Base-by-base conservation (phyloP, 495 filamentous ascomycete genomes). In the Cetradonia linearis region DNA sequence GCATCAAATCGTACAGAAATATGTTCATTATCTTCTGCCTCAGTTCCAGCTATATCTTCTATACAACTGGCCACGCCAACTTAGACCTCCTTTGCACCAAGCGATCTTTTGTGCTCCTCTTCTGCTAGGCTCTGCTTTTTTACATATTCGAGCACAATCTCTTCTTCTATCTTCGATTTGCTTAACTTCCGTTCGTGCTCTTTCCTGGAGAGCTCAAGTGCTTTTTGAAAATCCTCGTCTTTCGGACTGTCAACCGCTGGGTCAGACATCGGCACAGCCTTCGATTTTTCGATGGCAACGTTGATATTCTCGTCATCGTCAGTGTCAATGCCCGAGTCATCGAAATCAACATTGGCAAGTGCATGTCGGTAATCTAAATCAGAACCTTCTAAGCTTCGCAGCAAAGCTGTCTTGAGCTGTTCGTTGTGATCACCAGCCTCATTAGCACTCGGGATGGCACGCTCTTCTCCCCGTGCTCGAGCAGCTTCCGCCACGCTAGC, bases 81-180 rank as follows among this genome's bases (percentile, higher is more conserved):
- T n/a, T 31, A 54, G 20, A 30, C 13, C 27, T 18, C 28, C 8
- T 48, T 38, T n/a, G 49, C 48, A 44, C 27, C 37, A n/a, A 54
- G 27, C 28, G 59, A 36, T 28, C 27, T 55, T 46, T 52, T 62
- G n/a, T 62, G 57, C 53, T 66, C 63, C 57, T 82, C 80, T 72
- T 90, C 87, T 0, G 78, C 77, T 25, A 89, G 65, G 71, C 87
- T 89, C 71, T 89, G 86, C 71, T 81, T 83, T 74, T 83, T 87
- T n/a, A 89, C 77, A 69, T 87, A 88, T 62, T 88, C 84, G 68
- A 91, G 66, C 30, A 91, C 78, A 61, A 87, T 80, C 33, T 87
- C 81, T 67, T 90, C 87, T 70, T 90, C 87, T 0, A 76, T 78
- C 64, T 68, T 77, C 55, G 74, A 67, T 60, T 72, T 74, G 30